Evolutionary conservation across 306 rosid species (phyloP).

Genomic region (Geum urbanum): DNA sequence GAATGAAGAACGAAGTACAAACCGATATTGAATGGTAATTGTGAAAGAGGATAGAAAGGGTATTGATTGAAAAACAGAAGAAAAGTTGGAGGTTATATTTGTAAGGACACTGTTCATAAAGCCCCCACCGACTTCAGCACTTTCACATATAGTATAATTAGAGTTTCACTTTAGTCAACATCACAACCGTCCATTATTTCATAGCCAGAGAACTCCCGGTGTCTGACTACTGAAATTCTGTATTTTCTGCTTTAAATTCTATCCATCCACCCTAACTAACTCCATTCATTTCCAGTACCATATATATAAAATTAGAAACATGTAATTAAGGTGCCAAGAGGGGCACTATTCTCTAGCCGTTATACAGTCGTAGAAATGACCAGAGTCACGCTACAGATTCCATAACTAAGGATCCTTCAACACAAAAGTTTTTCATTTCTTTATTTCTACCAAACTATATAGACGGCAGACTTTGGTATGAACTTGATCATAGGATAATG

Average conservation of each 20-base stretch:
- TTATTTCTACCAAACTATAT: neutral
- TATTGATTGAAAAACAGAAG: no score
- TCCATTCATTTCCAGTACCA: neutral
- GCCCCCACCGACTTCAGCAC: no score
- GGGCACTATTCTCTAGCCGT: neutral
- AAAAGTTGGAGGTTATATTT: no score
- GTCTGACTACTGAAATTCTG: neutral
- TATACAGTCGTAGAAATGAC: neutral
- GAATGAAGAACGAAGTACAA: no score
- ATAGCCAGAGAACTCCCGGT: slow-evolving; percentile 5
- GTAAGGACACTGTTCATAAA: no score
- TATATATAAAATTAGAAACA: neutral
- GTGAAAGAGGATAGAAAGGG: no score
- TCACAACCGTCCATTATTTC: neutral
- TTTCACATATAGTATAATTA: no score
- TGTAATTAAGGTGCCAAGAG: neutral
- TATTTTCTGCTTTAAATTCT: neutral
- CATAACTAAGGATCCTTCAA: neutral
- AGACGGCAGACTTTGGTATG: neutral
- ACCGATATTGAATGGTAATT: no score
- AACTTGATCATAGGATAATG: neutral
- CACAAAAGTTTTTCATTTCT: neutral
- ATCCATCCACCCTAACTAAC: neutral
- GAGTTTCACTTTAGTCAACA: slow-evolving; percentile 1
- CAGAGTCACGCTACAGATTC: neutral